A percentile compares a stretch with the other conserved stretches of the same genome.
phyloP scores from a whole-genome alignment of 306 rosid genomes.

The Castanea sativa region DNA sequence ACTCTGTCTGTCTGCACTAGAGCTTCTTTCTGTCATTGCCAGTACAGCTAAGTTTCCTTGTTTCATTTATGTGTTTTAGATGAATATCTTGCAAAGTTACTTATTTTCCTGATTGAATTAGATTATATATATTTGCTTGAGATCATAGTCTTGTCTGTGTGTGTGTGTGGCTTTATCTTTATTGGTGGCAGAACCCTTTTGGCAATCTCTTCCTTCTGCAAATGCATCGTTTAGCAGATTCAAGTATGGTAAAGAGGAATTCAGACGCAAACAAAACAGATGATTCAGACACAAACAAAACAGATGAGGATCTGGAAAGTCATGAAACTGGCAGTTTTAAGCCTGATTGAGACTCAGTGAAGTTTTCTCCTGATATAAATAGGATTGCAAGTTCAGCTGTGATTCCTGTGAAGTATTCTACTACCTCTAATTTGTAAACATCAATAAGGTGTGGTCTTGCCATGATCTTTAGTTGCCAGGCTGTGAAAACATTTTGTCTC shows the following conservation, averaged over 20 bases:
- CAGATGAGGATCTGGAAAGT: slow-evolving; percentile 34
- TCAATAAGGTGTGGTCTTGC: slow-evolving; percentile 90
- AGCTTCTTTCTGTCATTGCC: not conserved
- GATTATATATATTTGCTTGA: not conserved
- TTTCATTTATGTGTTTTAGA: not conserved
- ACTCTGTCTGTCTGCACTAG: not conserved
- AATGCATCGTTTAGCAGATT: too few species aligned
- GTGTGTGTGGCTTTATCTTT: not conserved
- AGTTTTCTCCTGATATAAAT: slow-evolving; percentile 20
- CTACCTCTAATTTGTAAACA: slow-evolving; percentile 47
- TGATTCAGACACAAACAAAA: slow-evolving; percentile 29
- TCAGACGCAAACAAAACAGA: slow-evolving; percentile 19
- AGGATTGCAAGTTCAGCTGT: slow-evolving; percentile 18
- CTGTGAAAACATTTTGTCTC: slow-evolving; percentile 76
- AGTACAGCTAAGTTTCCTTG: not conserved
- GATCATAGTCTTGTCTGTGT: not conserved
- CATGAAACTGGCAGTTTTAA: slow-evolving; percentile 25
- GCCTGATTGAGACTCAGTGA: slow-evolving; percentile 16
- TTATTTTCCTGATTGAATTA: not conserved
- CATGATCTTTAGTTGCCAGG: slow-evolving; percentile 84
- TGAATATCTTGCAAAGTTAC: not conserved
- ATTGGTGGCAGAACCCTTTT: slow-evolving; percentile 47
- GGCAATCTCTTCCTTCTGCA: slow-evolving; percentile 33
- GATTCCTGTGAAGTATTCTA: slow-evolving; percentile 30
- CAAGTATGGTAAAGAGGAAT: too few species aligned